Percentiles rank a stretch among this genome's conserved stretches.
Evolutionary conservation across 1,284 basidiomycete genomes (phyloP).

Genomic region (Vanrija pseudolonga): DNA sequence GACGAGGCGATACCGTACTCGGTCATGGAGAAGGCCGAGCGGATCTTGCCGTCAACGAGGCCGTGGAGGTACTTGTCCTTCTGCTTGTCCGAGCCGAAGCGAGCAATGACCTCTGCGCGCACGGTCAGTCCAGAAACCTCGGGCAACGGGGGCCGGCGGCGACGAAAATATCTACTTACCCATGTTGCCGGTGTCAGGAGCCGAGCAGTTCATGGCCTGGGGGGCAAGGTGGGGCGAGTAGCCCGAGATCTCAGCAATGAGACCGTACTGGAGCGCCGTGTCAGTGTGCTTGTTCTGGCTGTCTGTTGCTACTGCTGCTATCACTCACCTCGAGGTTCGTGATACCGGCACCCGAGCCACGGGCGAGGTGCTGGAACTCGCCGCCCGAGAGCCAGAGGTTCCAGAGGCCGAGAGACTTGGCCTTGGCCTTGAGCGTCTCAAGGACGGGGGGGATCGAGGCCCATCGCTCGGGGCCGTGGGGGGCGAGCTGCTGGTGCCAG

Average conservation of each 20-base stretch:
- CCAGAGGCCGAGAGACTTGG: constrained; percentile 86
- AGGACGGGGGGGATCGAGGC: constrained; percentile 74
- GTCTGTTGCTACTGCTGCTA: constrained; percentile 39
- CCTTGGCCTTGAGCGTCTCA: constrained; percentile 81
- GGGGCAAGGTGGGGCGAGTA: constrained; percentile 75
- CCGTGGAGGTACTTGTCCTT: constrained; percentile 87
- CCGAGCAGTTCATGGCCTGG: constrained; percentile 85
- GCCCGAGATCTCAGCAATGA: constrained; percentile 93
- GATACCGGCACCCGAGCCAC: constrained; percentile 70
- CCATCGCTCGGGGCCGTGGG: constrained; percentile 75
- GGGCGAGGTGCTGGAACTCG: constrained; percentile 70
- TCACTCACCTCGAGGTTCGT: constrained; percentile 61
- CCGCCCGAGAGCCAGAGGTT: constrained; percentile 93
- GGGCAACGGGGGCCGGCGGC: too few species aligned
- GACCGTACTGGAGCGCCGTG: constrained; percentile 68
- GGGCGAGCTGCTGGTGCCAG: constrained; percentile 77
- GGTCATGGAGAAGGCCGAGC: constrained; percentile 93
- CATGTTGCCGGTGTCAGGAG: constrained; percentile 95
- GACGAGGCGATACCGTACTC: constrained; percentile 88
- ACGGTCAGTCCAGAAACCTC: constrained; percentile 12
- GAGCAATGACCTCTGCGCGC: constrained; percentile 81
- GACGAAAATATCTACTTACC: constrained; percentile 53
- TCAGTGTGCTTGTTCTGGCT: not conserved
- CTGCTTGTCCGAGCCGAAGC: constrained; percentile 84
- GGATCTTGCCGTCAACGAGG: constrained; percentile 84